These are phyloP conservation scores for Cicer judaicum DNA, from an alignment of 306 rosid genomes.

Conservation along the genomic window DNA sequence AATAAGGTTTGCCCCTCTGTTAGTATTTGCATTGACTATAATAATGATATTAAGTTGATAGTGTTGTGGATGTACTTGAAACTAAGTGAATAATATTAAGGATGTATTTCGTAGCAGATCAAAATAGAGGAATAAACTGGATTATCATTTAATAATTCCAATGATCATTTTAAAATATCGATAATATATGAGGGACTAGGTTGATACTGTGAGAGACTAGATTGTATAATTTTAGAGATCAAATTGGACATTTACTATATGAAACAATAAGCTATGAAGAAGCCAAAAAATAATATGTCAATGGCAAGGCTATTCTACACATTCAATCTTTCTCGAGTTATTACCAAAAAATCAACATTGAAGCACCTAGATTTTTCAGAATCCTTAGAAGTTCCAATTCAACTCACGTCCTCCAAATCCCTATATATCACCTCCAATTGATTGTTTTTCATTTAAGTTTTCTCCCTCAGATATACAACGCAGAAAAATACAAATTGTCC, in stretches of 20 bases:
- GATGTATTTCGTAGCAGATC: too few relatives aligned
- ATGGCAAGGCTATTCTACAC: neutral
- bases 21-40: too few relatives aligned
- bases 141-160: too few relatives aligned
- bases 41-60: too few relatives aligned
- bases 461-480: neutral
- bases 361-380: constrained; percentile 2
- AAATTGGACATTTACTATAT: neutral
- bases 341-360: neutral
- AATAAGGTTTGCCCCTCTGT: too few relatives aligned
- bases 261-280: neutral
- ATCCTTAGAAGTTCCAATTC: constrained; percentile 20
- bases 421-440: neutral
- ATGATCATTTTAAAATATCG: too few relatives aligned
- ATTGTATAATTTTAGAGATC: too few relatives aligned
- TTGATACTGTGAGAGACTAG: too few relatives aligned
- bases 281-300: constrained; percentile 6
- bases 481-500: neutral
- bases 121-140: too few relatives aligned
- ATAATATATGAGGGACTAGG: too few relatives aligned
- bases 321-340: neutral
- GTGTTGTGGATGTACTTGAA: too few relatives aligned
- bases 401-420: neutral
- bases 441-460: neutral
- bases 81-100: too few relatives aligned